These are phyloP conservation scores for Xanthoceras sorbifolium DNA, from an alignment of 345 rosid genomes.

Conservation along the genomic window DNA sequence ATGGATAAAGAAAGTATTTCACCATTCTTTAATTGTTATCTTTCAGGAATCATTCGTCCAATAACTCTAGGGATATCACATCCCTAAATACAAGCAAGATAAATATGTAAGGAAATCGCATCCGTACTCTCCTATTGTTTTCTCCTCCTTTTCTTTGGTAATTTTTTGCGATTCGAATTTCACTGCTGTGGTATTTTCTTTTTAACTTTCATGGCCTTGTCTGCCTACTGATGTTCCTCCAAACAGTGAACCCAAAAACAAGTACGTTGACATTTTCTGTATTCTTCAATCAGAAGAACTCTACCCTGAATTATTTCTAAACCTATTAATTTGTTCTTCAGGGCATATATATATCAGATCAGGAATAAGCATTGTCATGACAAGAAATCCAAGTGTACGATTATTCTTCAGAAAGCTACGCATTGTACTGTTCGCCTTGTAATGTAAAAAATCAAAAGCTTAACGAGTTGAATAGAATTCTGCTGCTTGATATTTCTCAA, in stretches of 20 bases:
- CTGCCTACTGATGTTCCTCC: neutral
- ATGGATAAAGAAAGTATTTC: neutral
- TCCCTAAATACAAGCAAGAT: neutral
- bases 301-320: constrained; percentile 7
- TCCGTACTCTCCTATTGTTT: too few species aligned
- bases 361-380: neutral
- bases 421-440: neutral
- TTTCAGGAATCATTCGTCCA: neutral
- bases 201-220: neutral
- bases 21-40: neutral
- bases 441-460: too few species aligned
- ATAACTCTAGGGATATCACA: neutral
- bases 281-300: neutral
- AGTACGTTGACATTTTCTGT: neutral
- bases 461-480: too few species aligned
- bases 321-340: neutral
- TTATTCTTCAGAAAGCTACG: neutral
- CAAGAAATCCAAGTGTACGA: constrained; percentile 5
- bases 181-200: neutral
- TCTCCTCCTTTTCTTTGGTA: neutral
- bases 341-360: neutral
- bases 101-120: neutral
- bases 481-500: too few species aligned
- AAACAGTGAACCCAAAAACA: constrained; percentile 4
- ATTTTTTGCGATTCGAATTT: neutral